Percentiles rank a stretch among this genome's conserved stretches.
Evolutionary conservation across 2,329 filamentous ascomycete genomes (phyloP).

Genomic region (Exserohilum turcica): DNA sequence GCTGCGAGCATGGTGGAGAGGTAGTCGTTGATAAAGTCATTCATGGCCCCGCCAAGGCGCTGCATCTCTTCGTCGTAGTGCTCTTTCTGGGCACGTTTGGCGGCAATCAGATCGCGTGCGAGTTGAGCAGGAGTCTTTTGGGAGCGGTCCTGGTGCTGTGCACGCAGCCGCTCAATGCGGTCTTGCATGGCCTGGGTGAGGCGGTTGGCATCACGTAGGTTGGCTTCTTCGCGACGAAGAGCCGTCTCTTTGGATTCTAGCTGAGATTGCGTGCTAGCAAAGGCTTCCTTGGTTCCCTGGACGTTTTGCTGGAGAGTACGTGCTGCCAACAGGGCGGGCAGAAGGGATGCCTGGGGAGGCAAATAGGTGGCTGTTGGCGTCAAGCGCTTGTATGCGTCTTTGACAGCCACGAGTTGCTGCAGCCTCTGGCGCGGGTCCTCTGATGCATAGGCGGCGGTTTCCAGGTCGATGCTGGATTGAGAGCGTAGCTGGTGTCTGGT

Average conservation of each 20-base stretch:
- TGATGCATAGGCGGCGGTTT: constrained; percentile 41
- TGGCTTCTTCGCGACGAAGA: constrained; percentile 53
- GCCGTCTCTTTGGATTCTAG: constrained; percentile 47
- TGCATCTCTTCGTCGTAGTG: constrained; percentile 66
- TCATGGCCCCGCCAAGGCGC: constrained; percentile 66
- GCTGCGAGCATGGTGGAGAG: constrained; percentile 79
- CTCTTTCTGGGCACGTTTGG: constrained; percentile 64
- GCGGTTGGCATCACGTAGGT: constrained; percentile 55
- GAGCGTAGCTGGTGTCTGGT: constrained; percentile 54
- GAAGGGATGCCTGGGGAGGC: constrained; percentile 67
- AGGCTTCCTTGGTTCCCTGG: constrained; percentile 65
- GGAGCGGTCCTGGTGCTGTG: constrained; percentile 62
- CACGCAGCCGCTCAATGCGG: constrained; percentile 64
- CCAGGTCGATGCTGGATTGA: constrained; percentile 24
- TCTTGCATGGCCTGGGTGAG: constrained; percentile 56
- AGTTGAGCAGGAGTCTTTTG: constrained; percentile 66
- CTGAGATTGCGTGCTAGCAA: constrained; percentile 53
- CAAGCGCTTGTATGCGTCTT: constrained; percentile 68
- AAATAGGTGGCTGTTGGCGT: constrained; percentile 67
- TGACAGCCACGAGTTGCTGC: constrained; percentile 60
- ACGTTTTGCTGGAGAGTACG: constrained; percentile 69
- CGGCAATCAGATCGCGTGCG: constrained; percentile 65
- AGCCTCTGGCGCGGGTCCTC: constrained; percentile 43
- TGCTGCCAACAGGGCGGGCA: constrained; percentile 74
- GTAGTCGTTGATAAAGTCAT: constrained; percentile 71